phyloP scores from a whole-genome alignment of 2,329 filamentous ascomycete genomes.

The Mycosphaerella arachidis region DNA sequence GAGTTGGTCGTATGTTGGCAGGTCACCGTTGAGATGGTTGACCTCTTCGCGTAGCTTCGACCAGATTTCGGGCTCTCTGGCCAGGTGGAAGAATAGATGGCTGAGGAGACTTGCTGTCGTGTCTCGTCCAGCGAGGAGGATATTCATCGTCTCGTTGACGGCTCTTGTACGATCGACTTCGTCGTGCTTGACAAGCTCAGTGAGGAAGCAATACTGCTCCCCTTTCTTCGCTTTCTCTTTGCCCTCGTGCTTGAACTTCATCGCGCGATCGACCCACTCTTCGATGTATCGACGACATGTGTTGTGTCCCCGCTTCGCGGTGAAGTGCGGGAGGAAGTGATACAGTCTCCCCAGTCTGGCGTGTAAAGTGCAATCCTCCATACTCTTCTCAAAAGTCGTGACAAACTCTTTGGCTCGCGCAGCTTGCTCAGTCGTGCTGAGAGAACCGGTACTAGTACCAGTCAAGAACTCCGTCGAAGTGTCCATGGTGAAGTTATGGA shows the following conservation, averaged over 20 bases:
- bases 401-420: conserved; percentile 11
- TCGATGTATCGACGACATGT: conserved; percentile 9
- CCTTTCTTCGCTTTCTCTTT: background rate
- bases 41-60: conserved; percentile 23
- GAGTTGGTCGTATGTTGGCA: conserved; percentile 38
- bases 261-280: conserved; percentile 14
- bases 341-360: background rate
- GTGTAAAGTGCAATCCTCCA: conserved; percentile 5
- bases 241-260: conserved; percentile 11
- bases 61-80: conserved; percentile 20
- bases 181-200: conserved; percentile 50
- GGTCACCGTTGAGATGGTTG: conserved; percentile 23
- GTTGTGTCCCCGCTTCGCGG: conserved; percentile 12
- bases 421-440: conserved; percentile 9
- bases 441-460: conserved; percentile 36
- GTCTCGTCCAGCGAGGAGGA: conserved; percentile 51
- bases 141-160: conserved; percentile 43
- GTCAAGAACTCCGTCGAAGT: conserved; percentile 64
- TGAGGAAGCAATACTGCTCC: conserved; percentile 46
- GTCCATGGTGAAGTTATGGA: conserved; percentile 62
- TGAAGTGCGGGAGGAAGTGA: background rate
- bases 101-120: conserved; percentile 48
- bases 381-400: conserved; percentile 14
- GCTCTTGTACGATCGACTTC: conserved; percentile 32
- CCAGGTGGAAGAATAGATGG: conserved; percentile 33